Evolutionary conservation across 768 basidiomycete species (phyloP), one percentile per base, ranked within the genome.

Genomic region (Panellus pusillus): DNA sequence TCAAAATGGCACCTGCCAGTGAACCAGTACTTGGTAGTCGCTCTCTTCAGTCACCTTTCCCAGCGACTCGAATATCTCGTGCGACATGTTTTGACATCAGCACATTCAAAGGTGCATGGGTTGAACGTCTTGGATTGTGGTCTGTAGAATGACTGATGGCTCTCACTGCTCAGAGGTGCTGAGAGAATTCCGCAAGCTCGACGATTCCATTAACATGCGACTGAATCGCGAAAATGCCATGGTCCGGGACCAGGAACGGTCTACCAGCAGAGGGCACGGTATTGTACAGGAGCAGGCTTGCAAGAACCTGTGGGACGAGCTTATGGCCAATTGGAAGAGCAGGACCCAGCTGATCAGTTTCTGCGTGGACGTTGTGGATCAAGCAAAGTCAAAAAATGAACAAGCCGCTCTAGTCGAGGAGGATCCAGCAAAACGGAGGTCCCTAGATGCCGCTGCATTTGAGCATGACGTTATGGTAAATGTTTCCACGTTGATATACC

Each of bases 121-220:
- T 44, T 6, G 24, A 24, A 24, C 24, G 24, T 24, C 24, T 24
- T 6, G 24, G 24, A 24, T 24, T 24, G 24, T 24, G 24, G 12
- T 27, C 14, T 20, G 4, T 42, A 4, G 36, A 37, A 37, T 37
- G 36, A 37, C 36, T 37, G 36, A 84, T 64, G 77, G 91, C 28
- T 84, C 83, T 52, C n/a, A n/a, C n/a, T n/a, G n/a, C n/a, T n/a
- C 66, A 93, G 91, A 91, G 55, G 81, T 93, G 63, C 75, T 93
- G 68, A 84, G 77, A 65, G 90, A 93, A 69, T 93, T 92, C 68
- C 79, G 91, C 63, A 82, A 76, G 61, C 72, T 93, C 13, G 91
- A 93, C 70, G 91, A 93, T 64, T 74, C 82, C 7, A 86, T 93
- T 60, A 81, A 78, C 37, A 89, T 91, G 86, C 78, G 91, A 31